A percentile compares a stretch with the other conserved stretches of the same genome.
These are phyloP conservation scores for Torrubiella hemipterigena DNA, from an alignment of 2,329 filamentous ascomycete genomes.

Conservation along the genomic window DNA sequence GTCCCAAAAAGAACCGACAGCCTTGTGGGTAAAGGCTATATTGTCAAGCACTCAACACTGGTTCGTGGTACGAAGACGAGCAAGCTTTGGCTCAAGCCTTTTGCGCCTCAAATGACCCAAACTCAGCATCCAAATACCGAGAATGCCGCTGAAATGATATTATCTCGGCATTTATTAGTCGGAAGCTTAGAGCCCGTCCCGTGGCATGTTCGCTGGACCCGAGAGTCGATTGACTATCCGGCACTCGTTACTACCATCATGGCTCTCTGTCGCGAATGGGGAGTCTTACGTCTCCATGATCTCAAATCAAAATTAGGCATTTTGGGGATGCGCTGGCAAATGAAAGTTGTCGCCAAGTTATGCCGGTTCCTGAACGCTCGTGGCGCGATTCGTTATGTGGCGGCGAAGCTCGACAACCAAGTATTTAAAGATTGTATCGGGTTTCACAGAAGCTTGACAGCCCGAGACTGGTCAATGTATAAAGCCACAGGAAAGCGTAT, in stretches of 20 bases:
- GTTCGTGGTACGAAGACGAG: slow-evolving; percentile 49
- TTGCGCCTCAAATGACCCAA: slow-evolving; percentile 33
- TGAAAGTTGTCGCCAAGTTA: slow-evolving; percentile 47
- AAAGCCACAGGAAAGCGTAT: slow-evolving; percentile 33
- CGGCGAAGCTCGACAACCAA: slow-evolving; percentile 38
- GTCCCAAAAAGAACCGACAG: slow-evolving; percentile 49
- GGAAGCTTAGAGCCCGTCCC: slow-evolving; percentile 40
- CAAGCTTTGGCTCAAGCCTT: slow-evolving; percentile 47
- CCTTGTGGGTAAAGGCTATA: slow-evolving; percentile 47
- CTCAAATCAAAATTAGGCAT: slow-evolving; percentile 46
- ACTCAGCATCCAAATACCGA: slow-evolving; percentile 15
- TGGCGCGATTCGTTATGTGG: slow-evolving; percentile 44
- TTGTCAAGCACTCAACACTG: slow-evolving; percentile 47
- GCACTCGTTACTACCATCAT: slow-evolving; percentile 45
- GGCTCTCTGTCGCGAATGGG: slow-evolving; percentile 44
- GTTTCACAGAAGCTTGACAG: slow-evolving; percentile 41
- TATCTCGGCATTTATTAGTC: slow-evolving; percentile 25
- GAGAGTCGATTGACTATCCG: slow-evolving; percentile 44
- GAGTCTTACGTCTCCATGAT: slow-evolving; percentile 45
- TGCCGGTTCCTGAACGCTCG: slow-evolving; percentile 44
- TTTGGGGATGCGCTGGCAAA: slow-evolving; percentile 41
- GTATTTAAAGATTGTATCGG: slow-evolving; percentile 52
- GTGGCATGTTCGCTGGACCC: slow-evolving; percentile 44
- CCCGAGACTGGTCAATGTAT: slow-evolving; percentile 44
- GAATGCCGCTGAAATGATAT: slow-evolving; percentile 20